Percentiles rank a stretch among this genome's conserved stretches.
phyloP scores from a whole-genome alignment of 73 alveolate species.

The Uronychia setigera region DNA sequence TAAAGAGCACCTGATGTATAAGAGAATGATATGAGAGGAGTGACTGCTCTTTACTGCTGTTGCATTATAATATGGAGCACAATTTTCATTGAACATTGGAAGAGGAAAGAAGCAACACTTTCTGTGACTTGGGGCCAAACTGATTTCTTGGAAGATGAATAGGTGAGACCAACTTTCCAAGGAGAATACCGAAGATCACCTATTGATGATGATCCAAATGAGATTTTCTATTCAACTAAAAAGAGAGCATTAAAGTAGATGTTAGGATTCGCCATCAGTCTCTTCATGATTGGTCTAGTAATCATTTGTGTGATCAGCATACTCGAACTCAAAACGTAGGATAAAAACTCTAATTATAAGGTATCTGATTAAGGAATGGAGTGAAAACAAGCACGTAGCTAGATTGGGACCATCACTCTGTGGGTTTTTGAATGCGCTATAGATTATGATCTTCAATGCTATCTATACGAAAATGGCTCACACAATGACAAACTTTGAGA shows the following conservation, averaged over 20 bases:
- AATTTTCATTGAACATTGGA: slow-evolving; percentile 71
- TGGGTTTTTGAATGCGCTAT: slow-evolving; percentile 51
- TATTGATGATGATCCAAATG: slow-evolving; percentile 51
- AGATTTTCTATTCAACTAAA: slow-evolving; percentile 26
- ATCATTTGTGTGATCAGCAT: slow-evolving; percentile 47
- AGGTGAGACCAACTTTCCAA: slow-evolving; percentile 48
- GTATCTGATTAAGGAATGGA: background rate
- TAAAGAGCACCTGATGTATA: background rate
- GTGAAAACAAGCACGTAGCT: slow-evolving; percentile 11
- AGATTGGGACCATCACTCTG: slow-evolving; percentile 26
- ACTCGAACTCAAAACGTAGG: slow-evolving; percentile 28
- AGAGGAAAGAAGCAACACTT: slow-evolving; percentile 44
- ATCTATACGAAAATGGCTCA: slow-evolving; percentile 31
- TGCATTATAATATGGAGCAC: slow-evolving; percentile 60
- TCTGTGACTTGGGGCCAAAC: slow-evolving; percentile 72
- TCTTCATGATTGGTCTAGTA: slow-evolving; percentile 50
- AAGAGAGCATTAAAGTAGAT: slow-evolving; percentile 29
- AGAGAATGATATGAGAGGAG: background rate
- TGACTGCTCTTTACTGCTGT: background rate
- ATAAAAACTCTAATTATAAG: background rate
- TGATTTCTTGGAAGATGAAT: slow-evolving; percentile 67
- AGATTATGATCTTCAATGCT: slow-evolving; percentile 56
- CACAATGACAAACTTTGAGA: slow-evolving; percentile 57
- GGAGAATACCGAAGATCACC: slow-evolving; percentile 62
- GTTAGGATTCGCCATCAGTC: slow-evolving; percentile 34